Evolutionary conservation across 495 filamentous ascomycete species (phyloP).

Genomic region (Usnea hakonensis): DNA sequence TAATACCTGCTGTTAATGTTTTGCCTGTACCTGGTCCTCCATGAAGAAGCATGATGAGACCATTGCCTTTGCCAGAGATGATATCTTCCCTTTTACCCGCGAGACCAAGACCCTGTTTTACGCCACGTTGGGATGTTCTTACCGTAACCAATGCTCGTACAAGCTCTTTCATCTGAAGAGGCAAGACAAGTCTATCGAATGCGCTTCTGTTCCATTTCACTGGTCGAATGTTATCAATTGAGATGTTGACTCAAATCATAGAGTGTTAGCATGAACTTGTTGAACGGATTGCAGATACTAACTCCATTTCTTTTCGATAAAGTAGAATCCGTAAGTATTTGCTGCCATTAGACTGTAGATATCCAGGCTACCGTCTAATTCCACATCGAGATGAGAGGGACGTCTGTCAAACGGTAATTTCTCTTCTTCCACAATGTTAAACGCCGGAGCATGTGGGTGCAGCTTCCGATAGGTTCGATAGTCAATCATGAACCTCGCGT

Average conservation of each 20-base stretch:
- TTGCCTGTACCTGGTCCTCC: constrained; percentile 23
- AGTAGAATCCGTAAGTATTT: constrained; percentile 17
- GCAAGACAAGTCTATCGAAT: constrained; percentile 48
- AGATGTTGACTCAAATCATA: constrained; percentile 22
- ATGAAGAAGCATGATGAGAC: constrained; percentile 17
- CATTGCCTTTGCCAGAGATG: constrained; percentile 7
- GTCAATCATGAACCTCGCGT: constrained; percentile 21
- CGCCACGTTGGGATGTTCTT: constrained; percentile 9
- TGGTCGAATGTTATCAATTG: constrained; percentile 23
- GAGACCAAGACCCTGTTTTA: constrained; percentile 12
- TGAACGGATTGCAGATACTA: too few species aligned
- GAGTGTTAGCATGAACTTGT: too few species aligned
- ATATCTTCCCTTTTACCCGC: too few species aligned
- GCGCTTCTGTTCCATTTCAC: constrained; percentile 46
- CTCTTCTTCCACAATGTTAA: neutral
- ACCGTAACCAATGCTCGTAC: constrained; percentile 43
- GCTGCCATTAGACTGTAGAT: constrained; percentile 13
- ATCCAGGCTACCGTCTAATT: constrained; percentile 3
- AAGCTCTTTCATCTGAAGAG: constrained; percentile 40
- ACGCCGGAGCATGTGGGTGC: constrained; percentile 9
- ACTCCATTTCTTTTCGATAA: constrained; percentile 18
- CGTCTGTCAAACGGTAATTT: constrained; percentile 6
- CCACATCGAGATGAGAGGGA: neutral
- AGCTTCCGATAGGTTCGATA: constrained; percentile 14
- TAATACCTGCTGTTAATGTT: constrained; percentile 19